phyloP scores from a whole-genome alignment of 768 basidiomycete genomes.

The Lanmaoa pseudosensibilis region DNA sequence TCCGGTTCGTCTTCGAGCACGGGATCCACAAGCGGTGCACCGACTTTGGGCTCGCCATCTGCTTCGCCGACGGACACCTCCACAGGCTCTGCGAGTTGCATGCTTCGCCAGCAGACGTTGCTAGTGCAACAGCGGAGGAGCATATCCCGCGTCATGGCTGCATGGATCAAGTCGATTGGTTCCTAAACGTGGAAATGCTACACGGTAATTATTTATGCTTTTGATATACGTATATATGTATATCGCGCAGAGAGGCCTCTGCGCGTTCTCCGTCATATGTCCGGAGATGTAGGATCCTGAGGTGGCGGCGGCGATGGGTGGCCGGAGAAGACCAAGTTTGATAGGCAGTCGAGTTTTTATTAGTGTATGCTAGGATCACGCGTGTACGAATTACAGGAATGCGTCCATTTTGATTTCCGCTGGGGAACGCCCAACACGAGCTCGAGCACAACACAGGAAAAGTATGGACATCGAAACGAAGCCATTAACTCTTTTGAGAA shows the following conservation, averaged over 20 bases:
- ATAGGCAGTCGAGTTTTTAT: not conserved
- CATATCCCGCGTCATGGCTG: constrained; percentile 16
- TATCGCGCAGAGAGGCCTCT: not conserved
- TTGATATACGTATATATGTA: not conserved
- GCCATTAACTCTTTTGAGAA: no score
- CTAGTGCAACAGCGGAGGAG: constrained; percentile 18
- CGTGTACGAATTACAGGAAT: not conserved
- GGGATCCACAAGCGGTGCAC: not conserved
- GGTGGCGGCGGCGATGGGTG: not conserved
- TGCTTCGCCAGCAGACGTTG: constrained; percentile 24
- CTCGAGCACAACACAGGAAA: not conserved
- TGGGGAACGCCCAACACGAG: not conserved
- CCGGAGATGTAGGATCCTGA: not conserved
- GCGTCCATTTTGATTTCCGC: constrained; percentile 1
- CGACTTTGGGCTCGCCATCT: constrained; percentile 6
- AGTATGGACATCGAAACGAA: not conserved
- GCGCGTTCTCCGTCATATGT: not conserved
- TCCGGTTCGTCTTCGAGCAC: constrained; percentile 12
- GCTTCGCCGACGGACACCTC: constrained; percentile 6
- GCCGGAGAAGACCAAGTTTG: not conserved
- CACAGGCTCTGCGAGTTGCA: constrained; percentile 11
- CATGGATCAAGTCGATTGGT: constrained; percentile 24
- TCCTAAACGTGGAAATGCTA: not conserved
- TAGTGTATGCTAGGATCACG: constrained; percentile 2
- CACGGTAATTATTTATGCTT: not conserved